phyloP scores from a whole-genome alignment of 306 rosid species.

The Arachis hypogaea region DNA sequence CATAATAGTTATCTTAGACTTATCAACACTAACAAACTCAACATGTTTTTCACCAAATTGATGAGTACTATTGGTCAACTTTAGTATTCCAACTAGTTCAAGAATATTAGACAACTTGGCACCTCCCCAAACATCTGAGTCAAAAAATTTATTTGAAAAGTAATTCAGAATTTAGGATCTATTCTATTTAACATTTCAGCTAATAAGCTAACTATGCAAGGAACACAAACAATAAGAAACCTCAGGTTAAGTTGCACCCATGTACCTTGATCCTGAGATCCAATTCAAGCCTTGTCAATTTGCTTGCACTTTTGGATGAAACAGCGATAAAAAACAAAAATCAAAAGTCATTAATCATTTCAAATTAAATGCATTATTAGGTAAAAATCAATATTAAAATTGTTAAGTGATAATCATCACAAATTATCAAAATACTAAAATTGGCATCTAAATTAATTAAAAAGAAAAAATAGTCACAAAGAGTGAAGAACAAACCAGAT shows the following conservation, averaged over 20 bases:
- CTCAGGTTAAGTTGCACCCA: neutral
- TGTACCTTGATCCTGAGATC: neutral
- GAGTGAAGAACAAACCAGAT: too few species aligned
- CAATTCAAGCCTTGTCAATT: slow-evolving; percentile 5
- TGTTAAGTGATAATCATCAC: too few species aligned
- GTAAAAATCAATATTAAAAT: too few species aligned
- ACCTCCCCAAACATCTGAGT: slow-evolving; percentile 91
- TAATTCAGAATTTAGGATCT: neutral
- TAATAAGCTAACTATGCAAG: slow-evolving; percentile 15
- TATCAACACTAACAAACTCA: slow-evolving; percentile 88
- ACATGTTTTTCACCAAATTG: slow-evolving; percentile 85
- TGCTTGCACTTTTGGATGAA: neutral
- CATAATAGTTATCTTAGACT: slow-evolving; percentile 72
- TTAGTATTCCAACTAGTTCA: slow-evolving; percentile 81
- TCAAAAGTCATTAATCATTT: too few species aligned
- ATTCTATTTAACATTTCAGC: slow-evolving; percentile 25
- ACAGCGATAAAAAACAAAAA: too few species aligned
- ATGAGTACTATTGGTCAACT: slow-evolving; percentile 54
- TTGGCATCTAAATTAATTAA: too few species aligned
- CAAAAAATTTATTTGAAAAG: slow-evolving; percentile 29
- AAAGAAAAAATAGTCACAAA: too few species aligned
- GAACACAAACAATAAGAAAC: neutral
- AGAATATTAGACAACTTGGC: slow-evolving; percentile 87
- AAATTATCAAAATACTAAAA: too few species aligned
- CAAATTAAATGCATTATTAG: too few species aligned